Base-by-base conservation (phyloP, 192 early-diverging fungal genomes). In the Gonapodya sp. region DNA sequence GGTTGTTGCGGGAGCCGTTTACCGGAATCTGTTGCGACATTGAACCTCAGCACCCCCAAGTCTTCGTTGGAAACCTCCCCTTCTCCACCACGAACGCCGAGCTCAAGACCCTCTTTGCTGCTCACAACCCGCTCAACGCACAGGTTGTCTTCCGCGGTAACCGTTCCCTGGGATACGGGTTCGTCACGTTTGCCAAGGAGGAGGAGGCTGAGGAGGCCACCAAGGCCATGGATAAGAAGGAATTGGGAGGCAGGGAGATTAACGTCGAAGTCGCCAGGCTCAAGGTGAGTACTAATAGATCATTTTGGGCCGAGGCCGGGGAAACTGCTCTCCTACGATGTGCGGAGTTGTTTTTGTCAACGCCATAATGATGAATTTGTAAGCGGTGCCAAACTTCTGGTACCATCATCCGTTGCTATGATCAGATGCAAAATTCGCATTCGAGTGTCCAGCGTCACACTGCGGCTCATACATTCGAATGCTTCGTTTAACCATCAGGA, bases 31-130 rank as follows among this genome's bases (percentile, higher is more conserved):
- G 16, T 30, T 16, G 16, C 64, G 64, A 72, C 64, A 30, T 18
- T 30, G 64, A 30, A 16, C 64, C 30, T n/a, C 46, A 64, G 46
- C 46, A 64, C 30, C 75, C 75, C 88, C 96, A 97, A 91, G 94
- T 96, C 73, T 98, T 97, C 91, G 95, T 96, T 35, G 96, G 97
- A 78, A 98, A 98, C 90, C 88, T 98, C 80, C 86, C 96, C 33
- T 97, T 96, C 89, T 85, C 89, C 84, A 94, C 94, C 79, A 96
- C 89, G 36, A 91, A 96, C 84, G 91, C 88, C 64, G 89, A 92
- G 84, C 90, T 99, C 46, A 85, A 86, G 77, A 90, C 92, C 36
- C 92, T 92, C 84, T 97, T 97, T 85, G 85, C 84, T 83, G 80
- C 85, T 34, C 87, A 90, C 46, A 64, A 64, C 46, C 46, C 46